These are phyloP conservation scores for Craterostigma plantagineum DNA, from an alignment of 257 asterid genomes.

Conservation along the genomic window DNA sequence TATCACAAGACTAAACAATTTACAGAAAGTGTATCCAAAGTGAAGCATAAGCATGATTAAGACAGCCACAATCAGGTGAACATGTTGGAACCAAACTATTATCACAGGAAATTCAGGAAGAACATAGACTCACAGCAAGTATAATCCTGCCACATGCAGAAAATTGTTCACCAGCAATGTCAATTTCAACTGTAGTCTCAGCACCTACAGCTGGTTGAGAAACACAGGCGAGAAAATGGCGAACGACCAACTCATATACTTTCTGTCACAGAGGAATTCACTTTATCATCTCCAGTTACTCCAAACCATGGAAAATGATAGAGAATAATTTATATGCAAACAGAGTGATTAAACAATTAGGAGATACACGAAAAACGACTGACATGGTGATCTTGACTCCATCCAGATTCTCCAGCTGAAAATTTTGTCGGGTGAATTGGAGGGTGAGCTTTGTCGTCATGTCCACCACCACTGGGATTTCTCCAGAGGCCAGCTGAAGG, in stretches of 20 bases:
- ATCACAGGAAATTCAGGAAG: neutral
- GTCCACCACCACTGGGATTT: constrained; percentile 77
- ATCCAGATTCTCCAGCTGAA: constrained; percentile 79
- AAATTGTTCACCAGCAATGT: constrained; percentile 85
- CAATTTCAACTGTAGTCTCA: constrained; percentile 85
- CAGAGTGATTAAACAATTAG: no score
- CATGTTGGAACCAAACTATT: constrained; percentile 6
- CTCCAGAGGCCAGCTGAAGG: constrained; percentile 82
- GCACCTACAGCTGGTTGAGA: constrained; percentile 97
- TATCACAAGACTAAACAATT: neutral
- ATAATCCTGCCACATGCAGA: constrained; percentile 81
- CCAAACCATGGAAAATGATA: constrained; percentile 6
- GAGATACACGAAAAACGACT: constrained; percentile 16
- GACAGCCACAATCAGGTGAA: constrained; percentile 2
- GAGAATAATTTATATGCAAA: neutral
- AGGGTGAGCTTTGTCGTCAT: constrained; percentile 98
- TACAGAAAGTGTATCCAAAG: constrained; percentile 3
- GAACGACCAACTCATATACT: constrained; percentile 91
- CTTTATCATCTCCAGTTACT: constrained; percentile 9
- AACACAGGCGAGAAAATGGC: constrained; percentile 95
- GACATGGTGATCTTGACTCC: constrained; percentile 96
- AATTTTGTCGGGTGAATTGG: constrained; percentile 97
- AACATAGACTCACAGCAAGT: constrained; percentile 53
- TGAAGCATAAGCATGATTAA: constrained; percentile 2
- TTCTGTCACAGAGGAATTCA: constrained; percentile 34